Conservation (phyloP, 2,329 filamentous ascomycete genomes). For the Elsinoe arachidis region DNA sequence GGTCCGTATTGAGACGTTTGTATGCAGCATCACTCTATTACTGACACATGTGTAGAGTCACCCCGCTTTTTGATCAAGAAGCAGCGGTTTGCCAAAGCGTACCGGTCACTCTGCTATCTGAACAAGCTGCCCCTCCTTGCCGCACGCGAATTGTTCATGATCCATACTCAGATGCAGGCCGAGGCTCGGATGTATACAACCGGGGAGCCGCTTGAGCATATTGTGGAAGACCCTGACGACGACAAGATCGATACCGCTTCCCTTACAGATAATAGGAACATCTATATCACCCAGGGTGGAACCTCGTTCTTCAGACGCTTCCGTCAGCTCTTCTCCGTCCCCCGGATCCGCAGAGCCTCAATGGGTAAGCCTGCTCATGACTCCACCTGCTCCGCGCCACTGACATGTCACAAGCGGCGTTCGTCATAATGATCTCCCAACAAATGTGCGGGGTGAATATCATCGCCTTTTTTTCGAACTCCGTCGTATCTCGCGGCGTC, state of each 20-base stretch:
- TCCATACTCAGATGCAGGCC: conserved; percentile 23
- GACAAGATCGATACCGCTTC: conserved; percentile 2
- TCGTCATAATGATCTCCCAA: conserved; percentile 10
- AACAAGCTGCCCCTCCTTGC: conserved; percentile 22
- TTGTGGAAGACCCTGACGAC: not conserved
- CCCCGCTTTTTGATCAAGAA: conserved; percentile 26
- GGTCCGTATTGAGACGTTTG: not conserved
- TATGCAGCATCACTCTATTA: not conserved
- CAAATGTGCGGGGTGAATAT: conserved; percentile 18
- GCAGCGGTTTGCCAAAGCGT: conserved; percentile 21
- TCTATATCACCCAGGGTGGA: conserved; percentile 1
- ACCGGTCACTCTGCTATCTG: conserved; percentile 20
- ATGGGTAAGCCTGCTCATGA: conserved; percentile 4
- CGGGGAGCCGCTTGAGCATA: too few relatives aligned
- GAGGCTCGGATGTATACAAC: conserved; percentile 15
- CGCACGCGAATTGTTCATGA: conserved; percentile 24
- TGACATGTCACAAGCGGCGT: not conserved
- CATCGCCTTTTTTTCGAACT: conserved; percentile 22
- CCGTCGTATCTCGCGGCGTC: conserved; percentile 20
- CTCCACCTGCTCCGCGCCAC: not conserved
- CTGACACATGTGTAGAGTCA: conserved; percentile 17
- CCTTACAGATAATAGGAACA: not conserved
- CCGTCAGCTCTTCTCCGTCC: conserved; percentile 22
- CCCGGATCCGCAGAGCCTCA: conserved; percentile 22
- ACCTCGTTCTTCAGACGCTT: conserved; percentile 20